Evolutionary conservation across 805 yeast genomes (phyloP), one percentile per base, ranked within the genome.

Genomic region (Candida golubevii): DNA sequence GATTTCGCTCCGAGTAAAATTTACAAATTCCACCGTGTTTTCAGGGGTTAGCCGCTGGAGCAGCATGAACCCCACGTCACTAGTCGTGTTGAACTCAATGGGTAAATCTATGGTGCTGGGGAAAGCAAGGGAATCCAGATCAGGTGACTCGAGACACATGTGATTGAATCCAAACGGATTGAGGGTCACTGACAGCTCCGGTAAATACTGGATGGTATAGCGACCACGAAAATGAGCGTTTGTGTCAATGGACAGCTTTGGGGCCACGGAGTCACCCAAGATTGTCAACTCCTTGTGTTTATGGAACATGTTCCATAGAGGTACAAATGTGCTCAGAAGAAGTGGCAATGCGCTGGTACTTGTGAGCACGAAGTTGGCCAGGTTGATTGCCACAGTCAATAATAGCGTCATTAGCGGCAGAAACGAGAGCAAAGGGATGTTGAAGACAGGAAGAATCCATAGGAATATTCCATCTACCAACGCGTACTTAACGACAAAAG

Each of bases 141-240:
- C 42, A n/a, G 45, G 8, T 45, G 59, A 51, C 13, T 77, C 76
- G 36, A 85, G 52, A 66, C 99, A 93, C 48, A 75, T 77, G 5
- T 78, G 71, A 27, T 58, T 59, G 41, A 77, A 80, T 39, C 73
- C 78, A 54, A 80, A 77, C 3, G 97, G 97, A 51, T 90, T 88
- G 54, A 93, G 66, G 56, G 74, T 71, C 5, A 95, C 96, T 0
- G 95, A 83, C 36, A 95, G 85, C 63, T 91, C 97, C 0, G 99
- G 98, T 31, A 93, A 69, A 49, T 86, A 85, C 57, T 90, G 85
- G 49, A 93, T 83, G 0, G 90, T 85, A 57, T 87, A 86, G 35
- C 80, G 81, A 36, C 99, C 99, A 56, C 79, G 84, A 61, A 90
- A 85, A 61, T 89, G 95, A 2, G 78, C 59, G 18, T 78, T 69